Conservation (phyloP, 768 basidiomycete genomes). For the Tulasnella sp. region DNA sequence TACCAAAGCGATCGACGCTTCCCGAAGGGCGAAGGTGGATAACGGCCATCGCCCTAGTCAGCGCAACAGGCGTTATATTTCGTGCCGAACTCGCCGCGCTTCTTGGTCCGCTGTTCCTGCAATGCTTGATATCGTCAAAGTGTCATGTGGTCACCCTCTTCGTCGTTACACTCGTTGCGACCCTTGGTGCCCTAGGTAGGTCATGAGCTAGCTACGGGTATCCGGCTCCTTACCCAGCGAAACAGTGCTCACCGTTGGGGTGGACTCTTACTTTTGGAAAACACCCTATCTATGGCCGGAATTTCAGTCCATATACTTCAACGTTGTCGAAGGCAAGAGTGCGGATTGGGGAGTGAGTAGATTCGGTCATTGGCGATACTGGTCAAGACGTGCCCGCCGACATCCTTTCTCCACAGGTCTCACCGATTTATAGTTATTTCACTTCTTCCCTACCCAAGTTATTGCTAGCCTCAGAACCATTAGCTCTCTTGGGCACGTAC, state of each 20-base stretch:
- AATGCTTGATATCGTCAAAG: conserved; percentile 35
- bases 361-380: neutral
- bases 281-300: conserved; percentile 76
- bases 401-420: conserved; percentile 37
- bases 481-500: conserved; percentile 42
- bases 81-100: conserved; percentile 69
- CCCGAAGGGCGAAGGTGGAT: conserved; percentile 28
- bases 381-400: neutral
- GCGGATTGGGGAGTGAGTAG: conserved; percentile 80
- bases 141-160: conserved; percentile 35
- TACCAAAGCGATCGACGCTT: conserved; percentile 16
- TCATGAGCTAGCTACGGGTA: neutral
- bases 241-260: conserved; percentile 3
- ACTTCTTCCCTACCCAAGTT: conserved; percentile 62
- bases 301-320: conserved; percentile 64
- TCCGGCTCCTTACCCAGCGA: neutral
- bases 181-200: too few relatives aligned
- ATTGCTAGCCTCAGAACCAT: conserved; percentile 48
- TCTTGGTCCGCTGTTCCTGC: conserved; percentile 47
- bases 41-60: conserved; percentile 46
- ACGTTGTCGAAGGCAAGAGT: conserved; percentile 75
- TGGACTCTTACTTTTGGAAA: conserved; percentile 86
- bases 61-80: conserved; percentile 55
- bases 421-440: conserved; percentile 58
- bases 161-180: conserved; percentile 39